phyloP scores from a whole-genome alignment of 768 basidiomycete species.

The Tylopilus felleus region DNA sequence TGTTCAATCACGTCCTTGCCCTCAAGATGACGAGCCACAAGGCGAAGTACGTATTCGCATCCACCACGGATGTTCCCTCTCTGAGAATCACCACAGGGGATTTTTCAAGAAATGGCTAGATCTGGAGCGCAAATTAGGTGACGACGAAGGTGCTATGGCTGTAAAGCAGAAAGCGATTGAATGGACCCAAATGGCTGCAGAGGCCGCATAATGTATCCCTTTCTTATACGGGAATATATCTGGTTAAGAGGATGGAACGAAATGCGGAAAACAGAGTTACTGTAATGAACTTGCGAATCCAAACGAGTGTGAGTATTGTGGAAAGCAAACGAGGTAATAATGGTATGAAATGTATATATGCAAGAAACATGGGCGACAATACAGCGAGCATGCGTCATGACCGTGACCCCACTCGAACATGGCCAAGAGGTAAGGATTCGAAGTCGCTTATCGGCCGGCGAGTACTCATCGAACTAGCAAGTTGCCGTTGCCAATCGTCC shows the following conservation, averaged over 20 bases:
- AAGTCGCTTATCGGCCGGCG: slow-evolving; percentile 71
- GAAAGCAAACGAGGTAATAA: slow-evolving; percentile 36
- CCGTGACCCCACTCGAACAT: slow-evolving; percentile 60
- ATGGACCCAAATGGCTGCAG: slow-evolving; percentile 72
- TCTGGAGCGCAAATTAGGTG: slow-evolving; percentile 81
- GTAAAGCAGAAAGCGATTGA: slow-evolving; percentile 91
- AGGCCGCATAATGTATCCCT: slow-evolving; percentile 11
- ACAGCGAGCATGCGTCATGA: slow-evolving; percentile 34
- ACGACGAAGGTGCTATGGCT: slow-evolving; percentile 71
- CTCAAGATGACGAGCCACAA: slow-evolving; percentile 92
- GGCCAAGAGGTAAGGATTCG: slow-evolving; percentile 52
- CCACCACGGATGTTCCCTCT: slow-evolving; percentile 1
- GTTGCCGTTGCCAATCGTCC: slow-evolving; percentile 83
- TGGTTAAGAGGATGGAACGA: slow-evolving; percentile 29
- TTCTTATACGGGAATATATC: slow-evolving; percentile 36
- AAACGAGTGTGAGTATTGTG: slow-evolving; percentile 50
- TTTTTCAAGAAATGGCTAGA: slow-evolving; percentile 99
- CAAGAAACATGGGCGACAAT: slow-evolving; percentile 20
- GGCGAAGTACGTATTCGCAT: slow-evolving; percentile 70
- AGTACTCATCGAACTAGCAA: slow-evolving; percentile 74
- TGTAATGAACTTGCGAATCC: slow-evolving; percentile 43
- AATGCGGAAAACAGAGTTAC: slow-evolving; percentile 34
- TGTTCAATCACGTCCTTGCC: slow-evolving; percentile 82
- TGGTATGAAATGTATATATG: slow-evolving; percentile 37
- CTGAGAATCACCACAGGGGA: slow-evolving; percentile 45